A percentile compares a stretch with the other conserved stretches of the same genome.
Conservation (phyloP, 2,329 filamentous ascomycete species). For the Ophiostoma pallidulum region DNA sequence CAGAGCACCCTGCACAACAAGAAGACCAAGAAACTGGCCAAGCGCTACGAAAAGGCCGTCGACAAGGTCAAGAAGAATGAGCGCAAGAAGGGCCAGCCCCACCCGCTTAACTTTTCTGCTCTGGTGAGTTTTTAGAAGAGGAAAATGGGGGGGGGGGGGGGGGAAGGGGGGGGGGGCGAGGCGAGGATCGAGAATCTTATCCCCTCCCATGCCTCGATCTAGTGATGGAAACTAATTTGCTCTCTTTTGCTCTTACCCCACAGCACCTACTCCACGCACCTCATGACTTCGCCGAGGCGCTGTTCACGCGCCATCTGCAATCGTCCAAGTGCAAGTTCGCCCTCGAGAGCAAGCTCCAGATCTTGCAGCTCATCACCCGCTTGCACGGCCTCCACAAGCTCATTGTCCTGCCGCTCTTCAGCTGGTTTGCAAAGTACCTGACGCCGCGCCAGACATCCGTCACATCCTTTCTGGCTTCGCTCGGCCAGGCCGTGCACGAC, state of each 20-base stretch:
- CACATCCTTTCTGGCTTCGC: constrained; percentile 83
- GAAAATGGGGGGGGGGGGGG: too few species aligned
- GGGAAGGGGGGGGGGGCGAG: too few species aligned
- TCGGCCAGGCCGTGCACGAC: constrained; percentile 85
- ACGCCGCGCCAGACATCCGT: constrained; percentile 78
- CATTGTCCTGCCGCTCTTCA: constrained; percentile 83
- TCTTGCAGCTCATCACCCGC: constrained; percentile 76
- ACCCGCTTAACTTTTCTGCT: constrained; percentile 90
- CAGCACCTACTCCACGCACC: constrained; percentile 82
- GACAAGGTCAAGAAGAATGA: constrained; percentile 75
- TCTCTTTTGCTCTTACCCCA: too few species aligned
- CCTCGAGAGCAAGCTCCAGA: constrained; percentile 69
- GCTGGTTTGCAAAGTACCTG: constrained; percentile 89
- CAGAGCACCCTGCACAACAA: constrained; percentile 92
- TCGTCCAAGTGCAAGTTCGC: constrained; percentile 76
- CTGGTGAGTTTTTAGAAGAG: constrained; percentile 38
- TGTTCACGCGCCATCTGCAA: constrained; percentile 88
- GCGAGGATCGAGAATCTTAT: too few species aligned
- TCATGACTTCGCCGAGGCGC: constrained; percentile 80
- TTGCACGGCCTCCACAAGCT: constrained; percentile 89
- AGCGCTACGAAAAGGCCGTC: constrained; percentile 68
- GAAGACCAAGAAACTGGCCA: constrained; percentile 82
- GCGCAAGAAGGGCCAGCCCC: constrained; percentile 77
- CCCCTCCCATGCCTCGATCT: too few species aligned
- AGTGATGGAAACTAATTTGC: too few species aligned